Conservation (phyloP, 2,329 filamentous ascomycete genomes). For the Venturia aucupariae region DNA sequence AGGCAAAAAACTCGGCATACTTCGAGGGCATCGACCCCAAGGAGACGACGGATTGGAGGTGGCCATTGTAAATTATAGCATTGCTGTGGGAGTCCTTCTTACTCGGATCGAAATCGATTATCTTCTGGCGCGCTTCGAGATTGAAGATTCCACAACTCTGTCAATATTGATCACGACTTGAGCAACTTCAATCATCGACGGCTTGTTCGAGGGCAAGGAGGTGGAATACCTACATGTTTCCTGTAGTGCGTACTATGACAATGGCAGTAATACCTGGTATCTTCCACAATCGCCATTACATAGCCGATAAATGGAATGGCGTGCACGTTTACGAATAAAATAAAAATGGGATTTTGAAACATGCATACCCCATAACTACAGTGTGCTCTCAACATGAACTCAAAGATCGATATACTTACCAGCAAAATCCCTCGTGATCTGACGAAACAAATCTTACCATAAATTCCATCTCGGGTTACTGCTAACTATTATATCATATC, state of each 20-base stretch:
- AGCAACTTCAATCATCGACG: background rate
- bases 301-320: background rate
- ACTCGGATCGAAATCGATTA: background rate
- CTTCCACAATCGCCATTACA: background rate
- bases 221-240: background rate
- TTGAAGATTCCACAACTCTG: background rate
- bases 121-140: background rate
- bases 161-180: background rate
- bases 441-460: too few relatives aligned
- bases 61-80: conserved; percentile 35
- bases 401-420: too few relatives aligned
- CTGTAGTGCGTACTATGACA: background rate
- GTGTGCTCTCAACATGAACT: too few relatives aligned
- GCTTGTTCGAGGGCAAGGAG: background rate
- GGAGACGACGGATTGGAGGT: conserved; percentile 56
- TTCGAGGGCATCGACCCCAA: conserved; percentile 62
- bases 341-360: background rate
- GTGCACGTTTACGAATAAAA: background rate
- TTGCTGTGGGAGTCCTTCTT: background rate
- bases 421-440: too few relatives aligned
- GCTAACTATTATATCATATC: too few relatives aligned
- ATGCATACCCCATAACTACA: too few relatives aligned
- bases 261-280: background rate
- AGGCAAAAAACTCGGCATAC: conserved; percentile 53
- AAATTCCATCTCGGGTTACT: too few relatives aligned